Conservation (phyloP, 2,329 filamentous ascomycete genomes). For the Monilinia aucupariae region DNA sequence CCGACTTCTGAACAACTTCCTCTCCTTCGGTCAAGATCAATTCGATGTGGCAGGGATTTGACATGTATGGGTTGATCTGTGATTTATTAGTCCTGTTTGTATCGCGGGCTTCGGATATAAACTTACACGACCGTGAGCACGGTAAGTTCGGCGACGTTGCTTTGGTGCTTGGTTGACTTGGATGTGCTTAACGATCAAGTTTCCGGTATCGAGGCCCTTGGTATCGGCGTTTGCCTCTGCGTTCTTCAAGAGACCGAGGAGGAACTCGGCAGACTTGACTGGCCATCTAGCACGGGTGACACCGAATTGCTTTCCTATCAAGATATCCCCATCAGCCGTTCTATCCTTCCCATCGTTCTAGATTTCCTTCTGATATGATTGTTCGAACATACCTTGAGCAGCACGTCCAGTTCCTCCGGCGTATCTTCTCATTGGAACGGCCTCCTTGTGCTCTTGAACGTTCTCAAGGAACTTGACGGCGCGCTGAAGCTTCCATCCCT, state of each 20-base stretch:
- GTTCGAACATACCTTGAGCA: conserved; percentile 80
- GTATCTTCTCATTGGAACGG: conserved; percentile 96
- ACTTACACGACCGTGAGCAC: conserved; percentile 99
- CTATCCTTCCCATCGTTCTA: background rate
- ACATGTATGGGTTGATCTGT: conserved; percentile 99
- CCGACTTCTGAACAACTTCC: conserved; percentile 90
- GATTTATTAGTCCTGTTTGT: background rate
- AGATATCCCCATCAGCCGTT: conserved; percentile 25
- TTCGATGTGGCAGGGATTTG: conserved; percentile 99
- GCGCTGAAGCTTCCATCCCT: conserved; percentile 16
- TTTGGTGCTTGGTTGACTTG: conserved; percentile 99
- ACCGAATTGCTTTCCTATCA: conserved; percentile 93
- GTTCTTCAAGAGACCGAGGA: conserved; percentile 95
- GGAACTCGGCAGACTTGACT: conserved; percentile 97
- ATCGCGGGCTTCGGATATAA: conserved; percentile 3
- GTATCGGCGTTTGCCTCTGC: conserved; percentile 94
- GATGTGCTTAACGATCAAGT: conserved; percentile 99
- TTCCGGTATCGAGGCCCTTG: conserved; percentile 95
- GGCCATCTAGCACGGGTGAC: conserved; percentile 98
- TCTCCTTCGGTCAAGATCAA: conserved; percentile 97
- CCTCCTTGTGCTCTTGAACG: conserved; percentile 94
- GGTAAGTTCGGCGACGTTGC: conserved; percentile 98
- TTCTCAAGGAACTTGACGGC: conserved; percentile 94
- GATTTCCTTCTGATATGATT: background rate
- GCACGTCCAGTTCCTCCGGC: conserved; percentile 91